phyloP scores from a whole-genome alignment of 495 filamentous ascomycete genomes.

The Podospora pseudoanserina region DNA sequence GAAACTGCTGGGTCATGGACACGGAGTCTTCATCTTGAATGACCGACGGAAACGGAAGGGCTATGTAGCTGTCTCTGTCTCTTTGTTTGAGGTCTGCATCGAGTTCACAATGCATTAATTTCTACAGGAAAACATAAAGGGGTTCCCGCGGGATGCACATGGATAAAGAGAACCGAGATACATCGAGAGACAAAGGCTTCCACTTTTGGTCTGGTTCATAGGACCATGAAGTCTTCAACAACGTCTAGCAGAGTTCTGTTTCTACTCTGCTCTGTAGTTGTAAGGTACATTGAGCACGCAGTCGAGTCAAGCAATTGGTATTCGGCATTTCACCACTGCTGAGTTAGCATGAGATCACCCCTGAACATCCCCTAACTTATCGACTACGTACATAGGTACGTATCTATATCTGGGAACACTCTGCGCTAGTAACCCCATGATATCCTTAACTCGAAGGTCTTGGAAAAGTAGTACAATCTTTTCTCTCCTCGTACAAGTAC shows the following conservation, averaged over 20 bases:
- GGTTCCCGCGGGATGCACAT: not conserved
- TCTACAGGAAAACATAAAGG: not conserved
- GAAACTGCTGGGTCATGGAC: not conserved
- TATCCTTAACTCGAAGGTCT: too few species aligned
- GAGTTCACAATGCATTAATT: not conserved
- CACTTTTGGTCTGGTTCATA: not conserved
- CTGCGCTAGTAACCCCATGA: too few species aligned
- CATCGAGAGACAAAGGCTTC: not conserved
- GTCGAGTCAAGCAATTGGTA: too few species aligned
- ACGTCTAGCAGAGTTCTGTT: not conserved
- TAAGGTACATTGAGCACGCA: too few species aligned
- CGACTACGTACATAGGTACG: too few species aligned
- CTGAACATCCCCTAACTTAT: too few species aligned
- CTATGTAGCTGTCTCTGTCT: not conserved
- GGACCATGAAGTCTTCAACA: too few species aligned
- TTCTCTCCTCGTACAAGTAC: not conserved
- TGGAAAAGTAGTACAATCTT: not conserved
- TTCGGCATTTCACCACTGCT: too few species aligned
- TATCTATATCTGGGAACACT: too few species aligned
- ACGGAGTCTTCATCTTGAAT: not conserved
- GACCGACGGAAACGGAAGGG: not conserved
- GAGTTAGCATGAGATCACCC: too few species aligned
- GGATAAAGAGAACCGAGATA: not conserved
- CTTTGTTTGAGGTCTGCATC: not conserved
- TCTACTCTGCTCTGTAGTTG: not conserved